Conservation (phyloP, 2,329 filamentous ascomycete species). For the Hortaea sp. region DNA sequence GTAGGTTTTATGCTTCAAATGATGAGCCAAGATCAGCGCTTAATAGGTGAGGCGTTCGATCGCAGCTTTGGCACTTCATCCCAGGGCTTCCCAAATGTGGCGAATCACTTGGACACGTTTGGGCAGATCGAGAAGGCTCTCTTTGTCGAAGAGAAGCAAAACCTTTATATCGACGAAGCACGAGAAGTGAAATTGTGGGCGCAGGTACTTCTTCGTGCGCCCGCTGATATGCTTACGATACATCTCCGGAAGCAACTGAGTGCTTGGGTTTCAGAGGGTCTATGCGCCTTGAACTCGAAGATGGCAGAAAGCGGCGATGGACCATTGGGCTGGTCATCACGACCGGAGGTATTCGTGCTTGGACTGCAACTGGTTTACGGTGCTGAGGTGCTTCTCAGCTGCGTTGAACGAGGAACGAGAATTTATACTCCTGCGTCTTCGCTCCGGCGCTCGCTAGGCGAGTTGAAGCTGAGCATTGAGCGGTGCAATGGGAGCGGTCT, state of each 20-base stretch:
- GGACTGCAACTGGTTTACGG: conserved; percentile 37
- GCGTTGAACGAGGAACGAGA: conserved; percentile 10
- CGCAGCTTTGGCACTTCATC: conserved; percentile 12
- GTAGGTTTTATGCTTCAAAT: conserved; percentile 21
- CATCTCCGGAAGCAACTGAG: conserved; percentile 13
- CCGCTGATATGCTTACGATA: conserved; percentile 15
- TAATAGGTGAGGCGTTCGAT: conserved; percentile 8
- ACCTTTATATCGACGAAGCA: conserved; percentile 80
- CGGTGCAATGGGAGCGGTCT: conserved; percentile 24
- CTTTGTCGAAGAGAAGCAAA: conserved; percentile 85
- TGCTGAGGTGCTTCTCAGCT: conserved; percentile 29
- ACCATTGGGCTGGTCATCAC: conserved; percentile 62
- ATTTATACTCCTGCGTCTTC: conserved; percentile 12
- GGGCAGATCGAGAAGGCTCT: conserved; percentile 52
- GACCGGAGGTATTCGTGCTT: conserved; percentile 56
- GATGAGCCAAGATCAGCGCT: conserved; percentile 6
- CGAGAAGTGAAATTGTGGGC: conserved; percentile 65
- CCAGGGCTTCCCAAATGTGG: background rate
- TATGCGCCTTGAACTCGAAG: conserved; percentile 34
- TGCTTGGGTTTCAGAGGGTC: conserved; percentile 43
- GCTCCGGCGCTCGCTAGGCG: conserved; percentile 20
- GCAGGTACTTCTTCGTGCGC: conserved; percentile 34
- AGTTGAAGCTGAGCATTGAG: conserved; percentile 15
- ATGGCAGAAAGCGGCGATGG: conserved; percentile 43
- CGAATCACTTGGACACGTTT: conserved; percentile 5